Conservation (phyloP, 2,329 filamentous ascomycete species). For the Trichoderma citrinoviride region DNA sequence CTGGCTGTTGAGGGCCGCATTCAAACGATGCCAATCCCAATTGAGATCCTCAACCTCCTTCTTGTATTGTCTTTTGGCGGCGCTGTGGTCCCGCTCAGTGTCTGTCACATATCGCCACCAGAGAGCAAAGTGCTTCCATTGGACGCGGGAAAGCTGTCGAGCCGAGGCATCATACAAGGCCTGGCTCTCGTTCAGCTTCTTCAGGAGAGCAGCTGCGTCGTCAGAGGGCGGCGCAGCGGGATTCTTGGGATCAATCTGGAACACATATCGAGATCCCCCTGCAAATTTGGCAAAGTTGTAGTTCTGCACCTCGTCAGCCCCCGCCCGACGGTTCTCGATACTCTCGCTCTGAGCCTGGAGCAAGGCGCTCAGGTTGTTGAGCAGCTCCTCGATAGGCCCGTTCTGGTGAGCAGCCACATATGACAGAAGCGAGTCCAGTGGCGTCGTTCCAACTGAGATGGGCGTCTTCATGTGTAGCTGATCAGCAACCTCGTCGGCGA, state of each 20-base stretch:
- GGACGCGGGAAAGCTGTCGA: slow-evolving; percentile 22
- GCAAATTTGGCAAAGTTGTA: slow-evolving; percentile 26
- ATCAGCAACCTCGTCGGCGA: slow-evolving; percentile 11
- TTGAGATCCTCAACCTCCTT: background rate
- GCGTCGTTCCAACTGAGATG: slow-evolving; percentile 26
- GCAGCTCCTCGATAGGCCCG: slow-evolving; percentile 15
- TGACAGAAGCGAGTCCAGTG: slow-evolving; percentile 39
- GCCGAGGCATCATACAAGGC: background rate
- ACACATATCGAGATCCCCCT: slow-evolving; percentile 11
- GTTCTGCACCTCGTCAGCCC: background rate
- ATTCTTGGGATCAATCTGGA: slow-evolving; percentile 21
- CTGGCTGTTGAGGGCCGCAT: background rate
- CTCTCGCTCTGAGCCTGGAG: background rate
- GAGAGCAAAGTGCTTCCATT: slow-evolving; percentile 40
- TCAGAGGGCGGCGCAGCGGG: background rate
- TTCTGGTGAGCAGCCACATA: slow-evolving; percentile 30
- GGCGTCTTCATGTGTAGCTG: background rate
- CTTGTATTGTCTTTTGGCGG: background rate
- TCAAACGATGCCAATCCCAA: background rate
- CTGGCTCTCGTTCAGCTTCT: background rate
- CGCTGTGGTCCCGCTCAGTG: background rate
- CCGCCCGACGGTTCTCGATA: background rate
- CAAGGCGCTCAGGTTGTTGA: background rate
- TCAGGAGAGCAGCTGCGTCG: background rate
- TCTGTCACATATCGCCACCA: slow-evolving; percentile 42